Evolutionary conservation across 371 early-diverging fungal genomes (phyloP).

Genomic region (Syncephalastrum sp.): DNA sequence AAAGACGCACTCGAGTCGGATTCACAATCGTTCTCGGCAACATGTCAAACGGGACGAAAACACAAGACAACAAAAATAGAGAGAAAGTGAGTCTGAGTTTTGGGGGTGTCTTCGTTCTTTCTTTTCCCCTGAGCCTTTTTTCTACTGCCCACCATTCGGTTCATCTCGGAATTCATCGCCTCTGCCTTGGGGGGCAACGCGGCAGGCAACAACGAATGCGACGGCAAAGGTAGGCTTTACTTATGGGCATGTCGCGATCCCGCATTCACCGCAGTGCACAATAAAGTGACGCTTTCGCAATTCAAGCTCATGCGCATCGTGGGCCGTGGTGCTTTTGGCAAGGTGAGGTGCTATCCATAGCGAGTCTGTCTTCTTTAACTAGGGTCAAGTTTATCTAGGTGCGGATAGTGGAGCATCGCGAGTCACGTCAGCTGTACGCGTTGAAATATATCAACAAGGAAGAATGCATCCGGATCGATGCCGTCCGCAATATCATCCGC

Average conservation of each 20-base stretch:
- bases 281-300: slow-evolving; percentile 44
- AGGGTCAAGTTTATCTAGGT: slow-evolving; percentile 46
- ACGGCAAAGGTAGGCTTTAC: slow-evolving; percentile 21
- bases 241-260: not conserved
- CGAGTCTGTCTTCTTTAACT: slow-evolving; percentile 12
- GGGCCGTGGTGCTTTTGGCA: slow-evolving; percentile 78
- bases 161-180: slow-evolving; percentile 46
- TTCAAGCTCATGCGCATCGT: slow-evolving; percentile 69
- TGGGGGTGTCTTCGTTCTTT: slow-evolving; percentile 5
- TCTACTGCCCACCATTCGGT: slow-evolving; percentile 37
- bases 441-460: slow-evolving; percentile 84
- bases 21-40: too few relatives aligned
- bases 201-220: slow-evolving; percentile 24
- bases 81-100: slow-evolving; percentile 11
- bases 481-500: slow-evolving; percentile 74
- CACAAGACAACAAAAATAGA: slow-evolving; percentile 5
- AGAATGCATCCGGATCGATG: slow-evolving; percentile 76
- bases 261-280: slow-evolving; percentile 6
- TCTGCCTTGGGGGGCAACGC: slow-evolving; percentile 41
- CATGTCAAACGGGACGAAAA: slow-evolving; percentile 1
- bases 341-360: slow-evolving; percentile 41
- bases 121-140: slow-evolving; percentile 6
- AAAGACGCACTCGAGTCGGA: too few relatives aligned
- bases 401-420: slow-evolving; percentile 72
- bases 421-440: slow-evolving; percentile 68